phyloP scores from a whole-genome alignment of 1,284 basidiomycete species.

The Ustilago xerochloae region DNA sequence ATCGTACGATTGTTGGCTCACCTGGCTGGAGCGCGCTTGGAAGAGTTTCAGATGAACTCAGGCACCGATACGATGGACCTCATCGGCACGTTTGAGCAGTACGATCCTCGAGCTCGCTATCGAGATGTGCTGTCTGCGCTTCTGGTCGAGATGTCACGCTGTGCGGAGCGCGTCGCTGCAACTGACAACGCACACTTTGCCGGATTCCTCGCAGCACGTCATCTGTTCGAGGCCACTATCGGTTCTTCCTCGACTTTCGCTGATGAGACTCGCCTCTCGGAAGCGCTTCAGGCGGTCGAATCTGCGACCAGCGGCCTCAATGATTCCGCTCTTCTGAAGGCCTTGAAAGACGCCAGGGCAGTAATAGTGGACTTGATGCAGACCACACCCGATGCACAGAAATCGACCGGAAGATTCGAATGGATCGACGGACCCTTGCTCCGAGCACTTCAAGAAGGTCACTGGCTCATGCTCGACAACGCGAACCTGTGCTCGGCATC shows the following conservation, averaged over 20 bases:
- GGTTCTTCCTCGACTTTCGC: background rate
- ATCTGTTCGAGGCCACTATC: constrained; percentile 1
- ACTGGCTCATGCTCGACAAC: constrained; percentile 91
- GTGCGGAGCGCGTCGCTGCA: constrained; percentile 12
- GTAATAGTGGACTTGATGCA: constrained; percentile 2
- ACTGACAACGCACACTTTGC: constrained; percentile 4
- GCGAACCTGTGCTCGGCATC: constrained; percentile 96
- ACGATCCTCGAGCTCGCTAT: constrained; percentile 53
- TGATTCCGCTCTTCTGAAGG: constrained; percentile 1
- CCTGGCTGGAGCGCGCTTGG: constrained; percentile 77
- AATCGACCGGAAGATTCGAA: constrained; percentile 77
- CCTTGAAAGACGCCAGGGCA: constrained; percentile 19
- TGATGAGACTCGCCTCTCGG: background rate
- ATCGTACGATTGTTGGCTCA: constrained; percentile 80
- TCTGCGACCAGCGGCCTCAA: background rate
- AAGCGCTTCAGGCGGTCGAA: constrained; percentile 7
- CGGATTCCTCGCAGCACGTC: constrained; percentile 15
- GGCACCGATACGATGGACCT: constrained; percentile 94
- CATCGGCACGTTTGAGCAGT: constrained; percentile 94
- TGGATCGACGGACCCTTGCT: constrained; percentile 98
- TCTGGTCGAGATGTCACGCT: constrained; percentile 22
- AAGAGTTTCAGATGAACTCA: constrained; percentile 83
- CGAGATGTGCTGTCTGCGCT: constrained; percentile 15
- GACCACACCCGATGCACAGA: background rate
- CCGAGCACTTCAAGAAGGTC: constrained; percentile 83